Evolutionary conservation across 768 basidiomycete genomes (phyloP).

Genomic region (Pulveroboletus frians): DNA sequence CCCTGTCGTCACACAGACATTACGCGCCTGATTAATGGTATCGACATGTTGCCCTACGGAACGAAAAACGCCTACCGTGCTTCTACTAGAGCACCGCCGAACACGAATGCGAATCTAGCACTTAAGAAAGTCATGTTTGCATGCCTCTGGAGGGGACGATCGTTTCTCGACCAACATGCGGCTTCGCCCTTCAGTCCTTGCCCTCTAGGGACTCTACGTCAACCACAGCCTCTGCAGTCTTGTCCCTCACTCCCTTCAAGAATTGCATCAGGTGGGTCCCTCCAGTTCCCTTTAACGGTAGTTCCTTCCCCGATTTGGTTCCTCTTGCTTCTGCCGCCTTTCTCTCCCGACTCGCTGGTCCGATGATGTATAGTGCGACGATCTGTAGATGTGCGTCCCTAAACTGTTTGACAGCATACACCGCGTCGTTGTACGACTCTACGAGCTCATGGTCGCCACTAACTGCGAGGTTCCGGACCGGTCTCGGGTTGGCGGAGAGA

Average conservation of each 20-base stretch:
- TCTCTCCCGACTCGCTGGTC: conserved; percentile 45
- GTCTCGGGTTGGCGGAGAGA: conserved; percentile 53
- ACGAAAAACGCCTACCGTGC: too few relatives aligned
- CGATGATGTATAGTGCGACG: conserved; percentile 68
- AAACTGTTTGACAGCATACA: conserved; percentile 63
- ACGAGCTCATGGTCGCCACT: conserved; percentile 30
- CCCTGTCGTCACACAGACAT: too few relatives aligned
- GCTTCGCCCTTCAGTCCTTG: too few relatives aligned
- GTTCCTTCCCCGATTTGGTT: conserved; percentile 18
- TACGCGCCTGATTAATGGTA: too few relatives aligned
- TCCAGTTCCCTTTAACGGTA: conserved; percentile 63
- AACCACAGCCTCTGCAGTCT: conserved; percentile 48
- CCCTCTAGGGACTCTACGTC: not conserved
- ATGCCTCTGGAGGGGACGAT: too few relatives aligned
- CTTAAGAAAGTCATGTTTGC: too few relatives aligned
- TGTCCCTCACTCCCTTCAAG: conserved; percentile 64
- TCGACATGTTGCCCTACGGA: too few relatives aligned
- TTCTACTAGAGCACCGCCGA: too few relatives aligned
- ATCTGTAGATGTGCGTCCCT: conserved; percentile 75
- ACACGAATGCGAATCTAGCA: too few relatives aligned
- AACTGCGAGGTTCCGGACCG: conserved; percentile 52
- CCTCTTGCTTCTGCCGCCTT: not conserved
- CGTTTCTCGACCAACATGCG: too few relatives aligned
- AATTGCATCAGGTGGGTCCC: conserved; percentile 77
- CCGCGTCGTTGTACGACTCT: conserved; percentile 59